Percentiles rank a stretch among this genome's conserved stretches.
Evolutionary conservation across 139 green algal species (phyloP).

Genomic region (Trebouxia sp.): DNA sequence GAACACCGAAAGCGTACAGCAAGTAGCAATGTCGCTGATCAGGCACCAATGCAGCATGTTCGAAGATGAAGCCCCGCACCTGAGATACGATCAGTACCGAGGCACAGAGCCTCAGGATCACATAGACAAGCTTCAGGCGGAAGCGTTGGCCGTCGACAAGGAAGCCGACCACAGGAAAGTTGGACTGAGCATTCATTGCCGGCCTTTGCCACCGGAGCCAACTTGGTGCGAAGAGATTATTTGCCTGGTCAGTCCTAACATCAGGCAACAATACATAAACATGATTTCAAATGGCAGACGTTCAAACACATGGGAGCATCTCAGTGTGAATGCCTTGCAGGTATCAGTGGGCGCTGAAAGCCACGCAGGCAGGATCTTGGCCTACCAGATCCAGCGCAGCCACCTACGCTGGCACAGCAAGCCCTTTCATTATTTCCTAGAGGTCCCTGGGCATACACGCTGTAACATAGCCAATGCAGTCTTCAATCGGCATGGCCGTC

Average conservation of each 20-base stretch:
- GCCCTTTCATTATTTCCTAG: not conserved
- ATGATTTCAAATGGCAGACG: too few relatives aligned
- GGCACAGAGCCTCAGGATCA: not conserved
- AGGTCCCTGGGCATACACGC: not conserved
- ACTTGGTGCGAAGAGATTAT: not conserved
- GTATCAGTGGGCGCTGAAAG: not conserved
- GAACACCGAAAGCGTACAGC: too few relatives aligned
- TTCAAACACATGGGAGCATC: too few relatives aligned
- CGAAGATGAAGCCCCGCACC: not conserved
- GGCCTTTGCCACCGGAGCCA: not conserved
- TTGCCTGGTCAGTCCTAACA: not conserved
- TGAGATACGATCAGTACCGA: constrained; percentile 6
- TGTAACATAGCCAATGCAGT: constrained; percentile 8
- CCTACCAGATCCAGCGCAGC: not conserved
- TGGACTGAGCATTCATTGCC: not conserved
- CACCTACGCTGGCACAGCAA: not conserved
- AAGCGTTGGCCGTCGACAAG: not conserved
- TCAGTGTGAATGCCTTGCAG: not conserved
- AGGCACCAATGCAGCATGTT: not conserved
- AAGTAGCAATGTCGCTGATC: not conserved
- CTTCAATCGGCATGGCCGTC: not conserved
- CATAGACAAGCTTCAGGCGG: not conserved
- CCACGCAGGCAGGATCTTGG: not conserved
- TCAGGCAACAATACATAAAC: too few relatives aligned
- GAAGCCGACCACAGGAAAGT: not conserved